Conservation (phyloP, 2,329 filamentous ascomycete genomes). For the Penicillium griseofulvum region DNA sequence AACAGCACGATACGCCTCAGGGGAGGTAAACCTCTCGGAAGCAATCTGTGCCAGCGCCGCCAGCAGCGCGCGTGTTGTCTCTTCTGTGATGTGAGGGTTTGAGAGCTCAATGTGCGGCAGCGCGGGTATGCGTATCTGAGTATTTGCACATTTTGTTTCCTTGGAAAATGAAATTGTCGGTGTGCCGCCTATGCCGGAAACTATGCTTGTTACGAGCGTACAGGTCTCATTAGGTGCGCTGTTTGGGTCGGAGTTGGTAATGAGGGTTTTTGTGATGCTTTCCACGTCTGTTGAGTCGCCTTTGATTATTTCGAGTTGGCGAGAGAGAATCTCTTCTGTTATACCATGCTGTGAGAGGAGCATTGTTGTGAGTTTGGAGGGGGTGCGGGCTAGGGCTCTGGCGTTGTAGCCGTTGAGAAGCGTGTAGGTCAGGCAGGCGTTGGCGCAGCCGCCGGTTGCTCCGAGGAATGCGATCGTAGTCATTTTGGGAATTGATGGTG, state of each 20-base stretch:
- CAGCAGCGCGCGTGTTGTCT: constrained; percentile 27
- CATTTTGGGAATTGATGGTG: background rate
- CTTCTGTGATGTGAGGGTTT: constrained; percentile 35
- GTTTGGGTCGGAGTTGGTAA: constrained; percentile 12
- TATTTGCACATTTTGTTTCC: constrained; percentile 5
- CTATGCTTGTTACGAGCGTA: constrained; percentile 43
- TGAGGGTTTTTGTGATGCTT: constrained; percentile 39
- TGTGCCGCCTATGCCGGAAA: constrained; percentile 49
- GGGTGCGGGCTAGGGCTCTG: constrained; percentile 50
- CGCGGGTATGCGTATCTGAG: constrained; percentile 7
- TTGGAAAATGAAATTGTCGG: constrained; percentile 19
- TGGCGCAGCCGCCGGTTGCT: constrained; percentile 51
- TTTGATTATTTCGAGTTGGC: constrained; percentile 48
- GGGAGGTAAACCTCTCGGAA: background rate
- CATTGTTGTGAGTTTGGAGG: constrained; percentile 46
- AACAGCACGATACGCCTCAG: constrained; percentile 1
- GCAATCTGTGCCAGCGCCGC: constrained; percentile 22
- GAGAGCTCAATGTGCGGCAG: constrained; percentile 27
- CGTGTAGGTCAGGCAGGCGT: constrained; percentile 44
- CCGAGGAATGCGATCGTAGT: constrained; percentile 52
- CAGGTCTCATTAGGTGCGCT: constrained; percentile 3
- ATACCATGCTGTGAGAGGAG: constrained; percentile 43
- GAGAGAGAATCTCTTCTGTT: constrained; percentile 32
- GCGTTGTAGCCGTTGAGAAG: constrained; percentile 46
- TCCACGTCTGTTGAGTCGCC: constrained; percentile 46